Conservation (phyloP, 148 eudicot species). For the Amaranthus hypochondriacus region DNA sequence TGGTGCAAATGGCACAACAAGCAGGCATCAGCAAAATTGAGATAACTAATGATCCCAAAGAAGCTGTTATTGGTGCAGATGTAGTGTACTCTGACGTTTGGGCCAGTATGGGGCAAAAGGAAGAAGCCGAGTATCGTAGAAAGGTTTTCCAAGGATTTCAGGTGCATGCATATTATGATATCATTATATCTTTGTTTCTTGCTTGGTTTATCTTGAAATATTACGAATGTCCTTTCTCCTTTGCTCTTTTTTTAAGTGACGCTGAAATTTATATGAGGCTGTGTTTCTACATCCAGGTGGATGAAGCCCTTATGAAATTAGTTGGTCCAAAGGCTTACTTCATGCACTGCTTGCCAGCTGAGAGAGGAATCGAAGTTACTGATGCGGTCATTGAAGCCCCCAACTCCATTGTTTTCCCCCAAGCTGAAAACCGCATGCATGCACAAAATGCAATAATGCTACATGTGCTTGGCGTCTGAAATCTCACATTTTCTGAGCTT, state of each 20-base stretch:
- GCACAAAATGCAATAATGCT: conserved; percentile 98
- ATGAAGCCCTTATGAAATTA: conserved; percentile 79
- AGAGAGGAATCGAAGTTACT: conserved; percentile 92
- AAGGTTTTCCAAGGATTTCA: conserved; percentile 85
- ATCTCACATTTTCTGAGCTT: neutral
- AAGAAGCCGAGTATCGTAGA: conserved; percentile 84
- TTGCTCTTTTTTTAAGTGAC: neutral
- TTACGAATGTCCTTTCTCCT: neutral
- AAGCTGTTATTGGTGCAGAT: conserved; percentile 94
- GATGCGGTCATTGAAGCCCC: conserved; percentile 91
- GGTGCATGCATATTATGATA: conserved; percentile 34
- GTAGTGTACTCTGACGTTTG: conserved; percentile 98
- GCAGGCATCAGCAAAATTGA: conserved; percentile 91
- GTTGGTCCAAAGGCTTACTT: conserved; percentile 90
- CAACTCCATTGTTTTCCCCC: conserved; percentile 89
- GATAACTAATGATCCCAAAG: conserved; percentile 78
- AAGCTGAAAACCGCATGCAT: conserved; percentile 97
- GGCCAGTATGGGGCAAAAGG: conserved; percentile 99
- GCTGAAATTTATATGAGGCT: neutral
- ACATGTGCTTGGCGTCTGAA: conserved; percentile 51
- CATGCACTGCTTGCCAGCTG: conserved; percentile 99
- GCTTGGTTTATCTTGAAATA: neutral
- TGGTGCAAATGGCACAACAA: conserved; percentile 60
- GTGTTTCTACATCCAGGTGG: conserved; percentile 49
- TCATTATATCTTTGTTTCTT: neutral